Evolutionary conservation across 306 rosid species (phyloP), one percentile per base, ranked within the genome.

Genomic region (Rubus idaeus): DNA sequence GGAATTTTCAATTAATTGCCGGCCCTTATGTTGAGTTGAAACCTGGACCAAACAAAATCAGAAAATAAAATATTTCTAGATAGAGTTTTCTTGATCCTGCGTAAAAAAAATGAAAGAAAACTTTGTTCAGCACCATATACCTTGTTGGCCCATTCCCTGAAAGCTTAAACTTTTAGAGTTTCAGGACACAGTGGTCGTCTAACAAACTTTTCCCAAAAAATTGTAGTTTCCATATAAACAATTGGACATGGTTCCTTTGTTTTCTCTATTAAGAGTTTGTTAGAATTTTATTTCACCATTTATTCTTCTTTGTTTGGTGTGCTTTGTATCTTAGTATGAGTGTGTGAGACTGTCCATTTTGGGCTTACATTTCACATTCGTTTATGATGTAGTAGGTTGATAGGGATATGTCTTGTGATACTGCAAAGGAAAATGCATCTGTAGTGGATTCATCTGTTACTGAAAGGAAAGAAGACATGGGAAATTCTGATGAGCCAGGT

Each of bases 361-460:
- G 9, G 39, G 13, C 63, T 65, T 55, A 73, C 60, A 63, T 73
- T 60, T 63, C 65, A 56, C 45, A 65, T 78, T 67, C 61, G 30
- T 12, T 39, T 46, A 47, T 77, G 64, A 56, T 20, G 5, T 81
- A 70, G 70, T 84, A 79, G 83, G 78, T 87, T 61, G 73, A 39
- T 71, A 70, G 14, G 79, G 85, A 79, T 41, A 91, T 89, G 93
- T 89, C 96, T 78, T 87, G 86, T 65, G 90, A 89, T 76, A 89
- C 90, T 78, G 86, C 89, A 51, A 91, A 87, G 86, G 92, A 83
- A 81, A 86, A 81, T 83, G 88, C 85, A 13, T 91, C 92, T 45
- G 92, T 88, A 40, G 97, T 86, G 82, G 92, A 89, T 77, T 91
- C 92, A 60, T 91, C 92, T 2, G 85, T 82, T 61, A 78, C 90